phyloP scores from a whole-genome alignment of 768 basidiomycete genomes.

The Atractiella rhizophila region DNA sequence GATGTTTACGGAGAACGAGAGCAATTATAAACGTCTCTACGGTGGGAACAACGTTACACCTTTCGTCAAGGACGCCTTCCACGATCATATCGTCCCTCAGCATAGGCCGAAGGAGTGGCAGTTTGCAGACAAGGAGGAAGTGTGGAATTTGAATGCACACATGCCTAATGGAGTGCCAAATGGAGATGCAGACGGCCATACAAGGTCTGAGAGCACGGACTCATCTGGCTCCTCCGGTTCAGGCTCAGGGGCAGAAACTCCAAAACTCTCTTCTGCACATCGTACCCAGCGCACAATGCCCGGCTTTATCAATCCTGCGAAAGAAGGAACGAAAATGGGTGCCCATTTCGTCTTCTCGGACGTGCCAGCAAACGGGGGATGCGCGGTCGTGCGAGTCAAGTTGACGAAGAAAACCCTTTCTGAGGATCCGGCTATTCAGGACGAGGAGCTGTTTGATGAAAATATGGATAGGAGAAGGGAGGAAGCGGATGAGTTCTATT shows the following conservation, averaged over 20 bases:
- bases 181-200: conserved; percentile 2
- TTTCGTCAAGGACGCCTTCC: conserved; percentile 91
- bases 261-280: too few species aligned
- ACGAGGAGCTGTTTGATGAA: conserved; percentile 72
- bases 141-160: conserved; percentile 5
- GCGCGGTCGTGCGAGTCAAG: conserved; percentile 80
- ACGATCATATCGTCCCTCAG: conserved; percentile 74
- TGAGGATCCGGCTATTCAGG: conserved; percentile 54
- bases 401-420: conserved; percentile 50
- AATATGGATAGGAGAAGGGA: conserved; percentile 64
- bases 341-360: conserved; percentile 69
- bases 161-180: neutral
- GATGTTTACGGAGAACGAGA: conserved; percentile 90
- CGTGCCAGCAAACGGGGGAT: conserved; percentile 76
- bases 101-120: conserved; percentile 34
- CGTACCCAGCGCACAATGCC: conserved; percentile 14
- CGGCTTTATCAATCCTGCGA: conserved; percentile 57
- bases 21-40: conserved; percentile 77
- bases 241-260: neutral
- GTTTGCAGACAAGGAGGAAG: conserved; percentile 6
- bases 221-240: too few species aligned
- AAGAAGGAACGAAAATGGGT: conserved; percentile 69
- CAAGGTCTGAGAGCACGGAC: conserved; percentile 15
- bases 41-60: conserved; percentile 56
- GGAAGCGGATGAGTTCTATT: conserved; percentile 93